Conservation (phyloP, 352 stramenopile species). For the Phytophthora melonis region DNA sequence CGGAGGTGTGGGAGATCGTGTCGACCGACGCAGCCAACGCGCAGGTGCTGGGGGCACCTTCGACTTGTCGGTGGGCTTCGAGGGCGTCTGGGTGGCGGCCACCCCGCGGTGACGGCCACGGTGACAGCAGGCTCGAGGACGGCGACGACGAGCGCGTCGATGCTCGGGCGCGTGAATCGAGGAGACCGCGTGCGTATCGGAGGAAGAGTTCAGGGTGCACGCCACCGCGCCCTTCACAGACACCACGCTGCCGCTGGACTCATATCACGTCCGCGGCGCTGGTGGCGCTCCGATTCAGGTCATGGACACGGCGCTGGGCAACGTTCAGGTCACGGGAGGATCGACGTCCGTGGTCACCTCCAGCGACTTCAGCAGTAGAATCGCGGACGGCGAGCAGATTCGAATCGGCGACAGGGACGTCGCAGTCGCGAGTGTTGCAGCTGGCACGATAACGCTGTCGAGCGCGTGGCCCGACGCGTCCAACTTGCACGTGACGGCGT, state of each 20-base stretch:
- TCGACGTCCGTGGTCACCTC: slow-evolving; percentile 51
- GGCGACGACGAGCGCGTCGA: slow-evolving; percentile 47
- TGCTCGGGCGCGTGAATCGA: slow-evolving; percentile 78
- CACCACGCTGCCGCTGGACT: slow-evolving; percentile 65
- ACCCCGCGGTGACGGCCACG: slow-evolving; percentile 44
- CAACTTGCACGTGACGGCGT: slow-evolving; percentile 63
- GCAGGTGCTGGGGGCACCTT: slow-evolving; percentile 68
- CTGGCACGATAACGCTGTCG: slow-evolving; percentile 46
- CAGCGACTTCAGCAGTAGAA: slow-evolving; percentile 45
- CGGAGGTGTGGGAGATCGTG: slow-evolving; percentile 74
- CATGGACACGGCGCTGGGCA: slow-evolving; percentile 72
- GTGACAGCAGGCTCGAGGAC: slow-evolving; percentile 63
- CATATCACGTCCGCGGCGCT: slow-evolving; percentile 70
- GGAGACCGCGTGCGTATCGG: slow-evolving; percentile 67
- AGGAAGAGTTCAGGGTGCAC: slow-evolving; percentile 73
- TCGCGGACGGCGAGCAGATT: slow-evolving; percentile 60
- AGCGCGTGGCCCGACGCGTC: slow-evolving; percentile 54
- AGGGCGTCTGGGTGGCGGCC: slow-evolving; percentile 52
- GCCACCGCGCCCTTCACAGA: slow-evolving; percentile 76
- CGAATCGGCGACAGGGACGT: slow-evolving; percentile 67
- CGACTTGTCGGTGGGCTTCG: slow-evolving; percentile 78
- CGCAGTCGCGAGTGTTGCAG: slow-evolving; percentile 43
- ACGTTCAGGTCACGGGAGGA: slow-evolving; percentile 55
- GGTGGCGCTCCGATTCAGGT: slow-evolving; percentile 44
- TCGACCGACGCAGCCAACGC: slow-evolving; percentile 43